phyloP scores from a whole-genome alignment of 1,139 yeast species.

The Blastobotrys malaysiensis region DNA sequence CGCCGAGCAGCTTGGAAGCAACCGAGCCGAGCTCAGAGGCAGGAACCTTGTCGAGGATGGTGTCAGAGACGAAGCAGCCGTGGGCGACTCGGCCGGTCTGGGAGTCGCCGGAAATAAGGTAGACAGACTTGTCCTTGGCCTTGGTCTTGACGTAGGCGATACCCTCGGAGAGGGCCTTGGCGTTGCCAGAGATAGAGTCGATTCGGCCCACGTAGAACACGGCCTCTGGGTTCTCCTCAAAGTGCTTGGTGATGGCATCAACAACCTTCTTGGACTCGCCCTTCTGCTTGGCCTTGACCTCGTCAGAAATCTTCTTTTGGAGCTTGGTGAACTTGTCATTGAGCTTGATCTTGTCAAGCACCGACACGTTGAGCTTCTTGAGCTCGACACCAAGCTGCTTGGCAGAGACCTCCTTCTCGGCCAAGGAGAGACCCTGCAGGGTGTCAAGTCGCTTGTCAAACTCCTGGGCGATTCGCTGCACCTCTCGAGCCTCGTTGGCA shows the following conservation, averaged over 20 bases:
- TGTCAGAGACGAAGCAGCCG: constrained; percentile 80
- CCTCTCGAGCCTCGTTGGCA: constrained; percentile 84
- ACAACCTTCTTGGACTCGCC: constrained; percentile 77
- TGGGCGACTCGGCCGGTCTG: constrained; percentile 78
- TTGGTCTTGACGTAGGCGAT: constrained; percentile 77
- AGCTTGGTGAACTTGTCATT: constrained; percentile 68
- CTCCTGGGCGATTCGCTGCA: constrained; percentile 74
- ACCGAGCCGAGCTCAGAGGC: constrained; percentile 70
- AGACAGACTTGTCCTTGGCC: constrained; percentile 69
- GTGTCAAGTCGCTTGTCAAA: constrained; percentile 56
- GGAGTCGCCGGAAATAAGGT: constrained; percentile 70
- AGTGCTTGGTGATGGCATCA: constrained; percentile 72
- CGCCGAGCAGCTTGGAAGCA: constrained; percentile 77
- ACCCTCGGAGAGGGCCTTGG: constrained; percentile 93
- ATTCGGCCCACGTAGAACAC: constrained; percentile 61
- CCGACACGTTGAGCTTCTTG: constrained; percentile 78
- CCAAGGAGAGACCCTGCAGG: constrained; percentile 50
- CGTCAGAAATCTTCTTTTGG: constrained; percentile 85
- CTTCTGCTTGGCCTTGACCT: constrained; percentile 79
- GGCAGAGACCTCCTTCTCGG: constrained; percentile 67
- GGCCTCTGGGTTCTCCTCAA: constrained; percentile 44
- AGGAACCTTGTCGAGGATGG: constrained; percentile 63
- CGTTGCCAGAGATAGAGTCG: constrained; percentile 63
- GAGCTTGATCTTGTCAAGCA: constrained; percentile 69
- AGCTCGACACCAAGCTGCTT: constrained; percentile 81